A percentile compares a stretch with the other conserved stretches of the same genome.
Conservation (phyloP, 257 asterid genomes). For the Verbena officinalis region DNA sequence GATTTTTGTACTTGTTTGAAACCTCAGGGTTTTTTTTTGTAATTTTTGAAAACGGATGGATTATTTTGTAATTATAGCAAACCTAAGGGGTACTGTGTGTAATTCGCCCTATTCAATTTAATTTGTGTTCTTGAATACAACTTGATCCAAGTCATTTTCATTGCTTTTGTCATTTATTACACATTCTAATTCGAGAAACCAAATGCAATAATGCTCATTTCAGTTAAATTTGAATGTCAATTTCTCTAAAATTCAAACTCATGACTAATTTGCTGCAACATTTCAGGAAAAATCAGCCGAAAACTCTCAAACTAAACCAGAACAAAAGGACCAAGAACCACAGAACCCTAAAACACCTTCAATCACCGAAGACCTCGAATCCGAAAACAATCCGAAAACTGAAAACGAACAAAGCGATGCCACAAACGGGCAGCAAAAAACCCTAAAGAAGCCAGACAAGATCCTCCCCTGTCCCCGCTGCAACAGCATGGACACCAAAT, state of each 20-base stretch:
- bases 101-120: too few relatives aligned
- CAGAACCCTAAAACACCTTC: constrained; percentile 32
- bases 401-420: constrained; percentile 48
- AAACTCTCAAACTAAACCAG: constrained; percentile 24
- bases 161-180: too few relatives aligned
- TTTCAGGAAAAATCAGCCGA: constrained; percentile 52
- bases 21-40: too few relatives aligned
- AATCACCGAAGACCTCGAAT: constrained; percentile 38
- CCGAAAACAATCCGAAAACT: constrained; percentile 30
- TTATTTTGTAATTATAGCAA: too few relatives aligned
- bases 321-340: constrained; percentile 36
- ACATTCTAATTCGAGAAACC: too few relatives aligned
- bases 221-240: background rate
- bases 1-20: too few relatives aligned
- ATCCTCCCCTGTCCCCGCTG: constrained; percentile 95
- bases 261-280: constrained; percentile 14
- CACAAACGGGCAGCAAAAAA: constrained; percentile 48
- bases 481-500: constrained; percentile 87
- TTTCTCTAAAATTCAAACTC: constrained; percentile 5
- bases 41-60: too few relatives aligned
- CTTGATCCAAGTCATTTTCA: too few relatives aligned
- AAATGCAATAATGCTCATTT: too few relatives aligned
- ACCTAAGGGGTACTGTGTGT: too few relatives aligned
- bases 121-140: too few relatives aligned
- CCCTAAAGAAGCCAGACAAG: constrained; percentile 81